A percentile compares a stretch with the other conserved stretches of the same genome.
phyloP scores from a whole-genome alignment of 441 rosid genomes.

The Jatropha multifida region DNA sequence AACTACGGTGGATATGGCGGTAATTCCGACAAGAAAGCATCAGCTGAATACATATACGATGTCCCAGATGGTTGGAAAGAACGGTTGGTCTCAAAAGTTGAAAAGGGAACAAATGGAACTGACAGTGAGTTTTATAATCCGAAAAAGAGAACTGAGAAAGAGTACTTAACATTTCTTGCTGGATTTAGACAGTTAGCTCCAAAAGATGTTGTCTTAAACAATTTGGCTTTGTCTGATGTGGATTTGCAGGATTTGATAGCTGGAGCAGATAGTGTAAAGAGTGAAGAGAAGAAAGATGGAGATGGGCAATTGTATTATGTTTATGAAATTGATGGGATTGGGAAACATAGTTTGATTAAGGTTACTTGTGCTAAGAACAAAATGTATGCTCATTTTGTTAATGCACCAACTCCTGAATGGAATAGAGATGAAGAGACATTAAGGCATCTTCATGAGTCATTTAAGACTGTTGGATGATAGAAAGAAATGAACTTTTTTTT shows the following conservation, averaged over 20 bases:
- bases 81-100: conserved; percentile 79
- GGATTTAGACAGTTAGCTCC: conserved; percentile 82
- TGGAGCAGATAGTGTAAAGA: conserved; percentile 57
- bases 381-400: conserved; percentile 88
- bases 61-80: conserved; percentile 96
- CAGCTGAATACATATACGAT: conserved; percentile 88
- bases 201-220: conserved; percentile 62
- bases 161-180: conserved; percentile 75
- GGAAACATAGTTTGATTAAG: conserved; percentile 75
- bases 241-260: conserved; percentile 77
- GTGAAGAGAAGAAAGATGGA: conserved; percentile 70
- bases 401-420: conserved; percentile 84
- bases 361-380: conserved; percentile 87
- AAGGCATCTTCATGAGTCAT: conserved; percentile 82
- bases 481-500: not conserved
- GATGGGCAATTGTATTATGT: conserved; percentile 73
- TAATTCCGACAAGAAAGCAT: conserved; percentile 74
- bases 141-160: conserved; percentile 72
- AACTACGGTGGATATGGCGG: conserved; percentile 92
- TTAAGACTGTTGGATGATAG: conserved; percentile 36
- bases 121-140: conserved; percentile 94
- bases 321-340: conserved; percentile 76
- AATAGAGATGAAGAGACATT: conserved; percentile 63
- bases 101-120: conserved; percentile 95
- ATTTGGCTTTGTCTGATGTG: conserved; percentile 81